Percentiles rank a stretch among this genome's conserved stretches.
Conservation (phyloP, 179 eudicot genomes). For the Carnegiea gigantea region DNA sequence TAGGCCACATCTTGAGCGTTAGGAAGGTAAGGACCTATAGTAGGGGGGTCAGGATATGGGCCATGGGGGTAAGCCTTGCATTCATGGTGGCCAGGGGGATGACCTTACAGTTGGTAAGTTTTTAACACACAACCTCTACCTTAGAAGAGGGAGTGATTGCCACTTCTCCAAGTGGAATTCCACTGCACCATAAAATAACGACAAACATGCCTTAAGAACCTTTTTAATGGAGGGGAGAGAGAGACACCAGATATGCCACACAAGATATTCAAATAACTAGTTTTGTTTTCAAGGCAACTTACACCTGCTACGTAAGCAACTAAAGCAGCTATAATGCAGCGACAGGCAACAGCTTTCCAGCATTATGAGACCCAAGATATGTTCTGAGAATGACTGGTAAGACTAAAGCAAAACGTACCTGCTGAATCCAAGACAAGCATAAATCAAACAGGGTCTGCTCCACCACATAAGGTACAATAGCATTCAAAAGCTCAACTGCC, state of each 20-base stretch:
- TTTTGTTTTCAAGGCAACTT: neutral
- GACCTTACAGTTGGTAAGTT: neutral
- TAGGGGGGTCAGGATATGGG: too few species aligned
- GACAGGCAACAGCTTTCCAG: neutral
- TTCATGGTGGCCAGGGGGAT: neutral
- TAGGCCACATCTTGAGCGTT: too few species aligned
- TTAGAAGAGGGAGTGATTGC: neutral
- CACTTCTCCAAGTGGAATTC: neutral
- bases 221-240: too few species aligned
- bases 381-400: neutral
- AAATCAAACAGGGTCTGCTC: conserved; percentile 77
- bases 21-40: too few species aligned
- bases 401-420: conserved; percentile 49
- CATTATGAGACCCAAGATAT: neutral
- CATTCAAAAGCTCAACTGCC: conserved; percentile 69
- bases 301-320: neutral
- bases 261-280: neutral
- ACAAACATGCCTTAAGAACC: neutral
- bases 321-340: neutral
- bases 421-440: conserved; percentile 86
- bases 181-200: too few species aligned
- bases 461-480: conserved; percentile 60
- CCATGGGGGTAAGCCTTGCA: too few species aligned
- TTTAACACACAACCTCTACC: neutral
- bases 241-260: too few species aligned